Evolutionary conservation across 352 stramenopile genomes (phyloP).

Genomic region (Albugo candida): DNA sequence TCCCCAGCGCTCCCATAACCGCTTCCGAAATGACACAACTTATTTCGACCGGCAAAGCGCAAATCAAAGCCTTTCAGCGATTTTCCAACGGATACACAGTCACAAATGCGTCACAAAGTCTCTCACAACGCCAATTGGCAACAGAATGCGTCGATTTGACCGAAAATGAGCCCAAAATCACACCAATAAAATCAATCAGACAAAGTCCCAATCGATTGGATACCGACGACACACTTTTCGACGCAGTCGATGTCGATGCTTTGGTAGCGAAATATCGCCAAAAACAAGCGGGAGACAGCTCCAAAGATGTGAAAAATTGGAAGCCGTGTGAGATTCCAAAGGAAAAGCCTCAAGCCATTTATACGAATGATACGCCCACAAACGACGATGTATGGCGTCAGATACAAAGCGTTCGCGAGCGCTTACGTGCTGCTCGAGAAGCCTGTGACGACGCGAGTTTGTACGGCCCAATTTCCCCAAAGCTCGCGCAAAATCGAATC

Average conservation of each 20-base stretch:
- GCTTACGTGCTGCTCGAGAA: constrained; percentile 45
- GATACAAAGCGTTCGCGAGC: constrained; percentile 44
- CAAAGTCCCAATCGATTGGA: neutral
- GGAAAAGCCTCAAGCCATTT: neutral
- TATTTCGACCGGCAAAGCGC: too few species aligned
- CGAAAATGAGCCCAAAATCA: too few species aligned
- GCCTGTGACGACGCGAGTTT: constrained; percentile 68
- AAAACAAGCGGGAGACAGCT: neutral
- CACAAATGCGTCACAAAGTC: too few species aligned
- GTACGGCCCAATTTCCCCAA: constrained; percentile 41
- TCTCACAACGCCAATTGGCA: too few species aligned
- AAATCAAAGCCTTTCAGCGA: too few species aligned
- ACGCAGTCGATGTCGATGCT: constrained; percentile 27
- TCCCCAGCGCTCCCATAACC: too few species aligned
- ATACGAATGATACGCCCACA: neutral
- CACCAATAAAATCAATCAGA: too few species aligned
- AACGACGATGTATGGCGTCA: constrained; percentile 17
- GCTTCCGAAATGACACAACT: too few species aligned
- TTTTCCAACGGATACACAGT: too few species aligned
- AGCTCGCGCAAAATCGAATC: constrained; percentile 20
- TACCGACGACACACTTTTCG: constrained; percentile 16
- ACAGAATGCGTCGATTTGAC: too few species aligned
- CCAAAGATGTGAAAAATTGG: neutral
- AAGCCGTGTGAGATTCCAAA: neutral
- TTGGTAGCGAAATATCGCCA: constrained; percentile 24